Conservation (phyloP, 805 yeast species). For the Saccharomycopsis olivae region DNA sequence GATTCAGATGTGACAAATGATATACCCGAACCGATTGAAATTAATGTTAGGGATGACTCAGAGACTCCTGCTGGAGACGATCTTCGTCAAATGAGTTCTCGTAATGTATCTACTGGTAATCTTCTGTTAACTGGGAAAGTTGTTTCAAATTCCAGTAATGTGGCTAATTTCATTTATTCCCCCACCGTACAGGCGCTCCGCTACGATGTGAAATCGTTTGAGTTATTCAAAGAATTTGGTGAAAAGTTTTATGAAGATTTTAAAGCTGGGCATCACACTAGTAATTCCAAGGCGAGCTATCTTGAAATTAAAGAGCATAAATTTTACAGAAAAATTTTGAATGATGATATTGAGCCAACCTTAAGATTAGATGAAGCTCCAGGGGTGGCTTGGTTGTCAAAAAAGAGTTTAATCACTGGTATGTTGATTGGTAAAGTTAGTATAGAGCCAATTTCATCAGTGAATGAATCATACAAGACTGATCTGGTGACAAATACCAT, state of each 20-base stretch:
- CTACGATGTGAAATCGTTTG: slow-evolving; percentile 14
- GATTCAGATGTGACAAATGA: background rate
- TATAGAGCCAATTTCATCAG: slow-evolving; percentile 79
- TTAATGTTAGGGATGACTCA: background rate
- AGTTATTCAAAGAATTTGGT: slow-evolving; percentile 13
- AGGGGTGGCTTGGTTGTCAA: slow-evolving; percentile 50
- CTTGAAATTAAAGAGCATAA: slow-evolving; percentile 22
- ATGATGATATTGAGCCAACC: slow-evolving; percentile 42
- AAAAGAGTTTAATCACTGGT: slow-evolving; percentile 49
- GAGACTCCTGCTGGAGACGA: background rate
- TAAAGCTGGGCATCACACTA: slow-evolving; percentile 10
- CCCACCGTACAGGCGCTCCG: slow-evolving; percentile 19
- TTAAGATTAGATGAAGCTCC: slow-evolving; percentile 38
- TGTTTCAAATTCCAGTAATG: background rate
- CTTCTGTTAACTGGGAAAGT: too few relatives aligned
- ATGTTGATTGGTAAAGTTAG: slow-evolving; percentile 72
- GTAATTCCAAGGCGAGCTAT: slow-evolving; percentile 4
- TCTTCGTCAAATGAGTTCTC: background rate
- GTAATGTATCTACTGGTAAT: background rate
- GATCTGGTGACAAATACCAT: slow-evolving; percentile 7
- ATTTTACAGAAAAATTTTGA: slow-evolving; percentile 52
- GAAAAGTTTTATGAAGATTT: slow-evolving; percentile 9
- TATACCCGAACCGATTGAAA: background rate
- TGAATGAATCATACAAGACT: slow-evolving; percentile 45
- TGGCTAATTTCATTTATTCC: slow-evolving; percentile 16